Evolutionary conservation across 2,329 filamentous ascomycete species (phyloP).

Genomic region (Trichocomaceae sp.): DNA sequence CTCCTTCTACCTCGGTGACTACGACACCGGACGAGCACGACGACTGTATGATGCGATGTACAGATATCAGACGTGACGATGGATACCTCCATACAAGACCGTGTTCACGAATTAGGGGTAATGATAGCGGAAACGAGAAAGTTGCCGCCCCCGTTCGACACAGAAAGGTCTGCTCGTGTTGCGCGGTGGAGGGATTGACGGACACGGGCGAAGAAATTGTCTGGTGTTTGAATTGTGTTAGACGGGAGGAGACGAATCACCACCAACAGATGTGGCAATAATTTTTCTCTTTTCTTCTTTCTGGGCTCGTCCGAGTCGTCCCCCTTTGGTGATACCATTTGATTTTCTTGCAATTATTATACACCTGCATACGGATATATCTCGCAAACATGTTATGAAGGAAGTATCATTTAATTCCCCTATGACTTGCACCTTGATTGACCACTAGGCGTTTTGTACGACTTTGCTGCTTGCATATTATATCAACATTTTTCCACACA

Average conservation of each 20-base stretch:
- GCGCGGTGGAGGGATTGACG: constrained; percentile 34
- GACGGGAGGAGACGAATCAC: constrained; percentile 9
- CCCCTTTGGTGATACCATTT: neutral
- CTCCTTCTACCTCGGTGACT: neutral
- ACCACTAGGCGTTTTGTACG: neutral
- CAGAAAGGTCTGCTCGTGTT: constrained; percentile 34
- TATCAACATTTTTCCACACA: neutral
- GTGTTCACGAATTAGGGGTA: neutral
- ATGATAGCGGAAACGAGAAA: constrained; percentile 8
- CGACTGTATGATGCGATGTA: neutral
- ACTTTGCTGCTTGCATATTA: neutral
- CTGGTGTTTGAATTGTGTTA: constrained; percentile 33
- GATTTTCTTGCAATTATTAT: neutral
- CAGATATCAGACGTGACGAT: neutral
- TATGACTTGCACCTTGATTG: neutral
- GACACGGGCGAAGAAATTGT: constrained; percentile 32
- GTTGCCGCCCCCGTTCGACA: neutral
- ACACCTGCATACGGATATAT: neutral
- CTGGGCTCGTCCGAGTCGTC: neutral
- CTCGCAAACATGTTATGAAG: neutral
- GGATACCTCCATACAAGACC: constrained; percentile 4
- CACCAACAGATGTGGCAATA: neutral
- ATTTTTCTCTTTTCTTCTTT: neutral
- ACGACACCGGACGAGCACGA: neutral
- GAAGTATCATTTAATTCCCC: neutral